Percentiles rank a stretch among this genome's conserved stretches.
Evolutionary conservation across 192 early-diverging fungal genomes (phyloP).

Genomic region (Dissophora globulifera): DNA sequence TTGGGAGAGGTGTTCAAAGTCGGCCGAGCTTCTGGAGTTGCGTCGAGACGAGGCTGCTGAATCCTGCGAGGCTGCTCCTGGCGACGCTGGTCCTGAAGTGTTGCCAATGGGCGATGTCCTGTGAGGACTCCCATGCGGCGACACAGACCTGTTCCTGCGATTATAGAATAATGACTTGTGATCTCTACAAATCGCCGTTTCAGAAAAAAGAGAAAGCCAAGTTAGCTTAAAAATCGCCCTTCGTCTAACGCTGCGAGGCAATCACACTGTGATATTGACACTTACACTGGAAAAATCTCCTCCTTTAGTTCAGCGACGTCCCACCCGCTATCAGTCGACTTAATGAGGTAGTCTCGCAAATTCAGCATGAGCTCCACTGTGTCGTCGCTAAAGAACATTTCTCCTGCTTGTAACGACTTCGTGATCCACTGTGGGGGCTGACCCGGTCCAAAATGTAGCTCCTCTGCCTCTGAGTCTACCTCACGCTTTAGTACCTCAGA

Average conservation of each 20-base stretch:
- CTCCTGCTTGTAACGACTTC: constrained; percentile 13
- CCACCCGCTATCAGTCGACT: constrained; percentile 32
- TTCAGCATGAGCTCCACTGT: constrained; percentile 27
- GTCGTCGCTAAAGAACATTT: constrained; percentile 46
- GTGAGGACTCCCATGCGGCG: constrained; percentile 26
- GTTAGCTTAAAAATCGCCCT: too few relatives aligned
- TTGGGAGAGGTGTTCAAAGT: constrained; percentile 29
- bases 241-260: too few relatives aligned
- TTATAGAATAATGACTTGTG: constrained; percentile 8
- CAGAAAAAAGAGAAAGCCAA: too few relatives aligned
- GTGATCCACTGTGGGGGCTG: constrained; percentile 38
- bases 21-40: constrained; percentile 18
- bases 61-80: constrained; percentile 21
- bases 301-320: constrained; percentile 39
- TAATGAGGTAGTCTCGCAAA: constrained; percentile 32
- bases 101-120: constrained; percentile 5
- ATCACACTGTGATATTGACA: not conserved
- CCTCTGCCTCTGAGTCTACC: constrained; percentile 16
- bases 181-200: constrained; percentile 1
- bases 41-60: constrained; percentile 19
- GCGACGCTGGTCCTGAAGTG: constrained; percentile 17
- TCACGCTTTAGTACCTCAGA: not conserved
- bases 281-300: constrained; percentile 38
- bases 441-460: constrained; percentile 19
- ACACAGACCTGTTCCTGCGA: constrained; percentile 29